Base-by-base conservation (phyloP, 768 basidiomycete genomes). In the Coprinopsis strossmayeri region DNA sequence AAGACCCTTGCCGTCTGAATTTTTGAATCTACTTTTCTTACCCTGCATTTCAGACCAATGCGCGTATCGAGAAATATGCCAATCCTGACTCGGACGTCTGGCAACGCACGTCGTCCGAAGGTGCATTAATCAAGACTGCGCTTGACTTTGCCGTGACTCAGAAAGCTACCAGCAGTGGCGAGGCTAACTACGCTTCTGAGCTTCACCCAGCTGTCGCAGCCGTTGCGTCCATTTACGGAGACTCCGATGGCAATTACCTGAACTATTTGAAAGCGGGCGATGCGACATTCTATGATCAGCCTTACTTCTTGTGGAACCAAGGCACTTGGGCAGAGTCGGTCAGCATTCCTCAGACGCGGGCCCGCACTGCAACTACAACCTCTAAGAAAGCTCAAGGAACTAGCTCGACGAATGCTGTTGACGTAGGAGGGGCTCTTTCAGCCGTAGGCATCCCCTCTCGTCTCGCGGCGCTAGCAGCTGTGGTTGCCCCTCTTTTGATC, bases 161-260 rank as follows among this genome's bases (percentile, higher is more conserved):
- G 47, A 55, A 70, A 28, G 64, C 70, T 2, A 49, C 61, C 10
- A 54, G 44, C 34, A 60, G 57, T 23, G 57, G 57, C 1, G 73
- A 75, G 50, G 58, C 61, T 5, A 52, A 59, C n/a, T 69, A 73
- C 45, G 64, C 65, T 17, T 61, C 64, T 1, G 81, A 83, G 57
- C 66, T 84, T 2, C 74, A 75, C 49, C 81, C 79, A 2, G 68
- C 70, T 54, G 61, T 85, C 49, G 82, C 79, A 5, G 76, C 78
- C 23, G 74, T 81, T 11, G 79, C 69, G 13, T 64, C 77, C 2
- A 59, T 67, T 12, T 83, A 82, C 54, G 84, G 84, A n/a, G 83
- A 87, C 58, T 59, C 77, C 2, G 60, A 71, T n/a, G 74, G 74
- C 27, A 79, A 71, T 57, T 84, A 84, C 56, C 66, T 72, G 1